Conservation (phyloP, 202 grass and related monocot genomes). For the Schoenoplectus triqueter region DNA sequence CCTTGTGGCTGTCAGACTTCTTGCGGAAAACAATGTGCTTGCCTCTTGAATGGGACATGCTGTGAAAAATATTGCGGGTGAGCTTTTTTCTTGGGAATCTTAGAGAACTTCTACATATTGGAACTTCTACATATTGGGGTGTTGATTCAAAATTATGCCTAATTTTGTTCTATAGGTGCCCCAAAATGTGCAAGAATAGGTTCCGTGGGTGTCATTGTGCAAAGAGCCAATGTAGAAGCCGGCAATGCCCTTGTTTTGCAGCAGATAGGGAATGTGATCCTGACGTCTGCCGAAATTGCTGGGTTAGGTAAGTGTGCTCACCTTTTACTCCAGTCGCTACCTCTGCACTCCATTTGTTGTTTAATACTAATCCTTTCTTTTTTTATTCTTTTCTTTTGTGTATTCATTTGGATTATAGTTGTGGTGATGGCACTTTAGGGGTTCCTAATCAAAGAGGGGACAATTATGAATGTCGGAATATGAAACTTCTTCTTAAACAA, state of each 20-base stretch:
- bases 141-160: background rate
- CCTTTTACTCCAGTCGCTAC: slow-evolving; percentile 33
- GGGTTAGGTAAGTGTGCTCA: slow-evolving; percentile 80
- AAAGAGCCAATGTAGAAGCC: slow-evolving; percentile 94
- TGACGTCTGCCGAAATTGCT: slow-evolving; percentile 97
- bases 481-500: slow-evolving; percentile 97
- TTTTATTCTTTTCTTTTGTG: background rate
- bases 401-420: slow-evolving; percentile 55
- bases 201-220: slow-evolving; percentile 99
- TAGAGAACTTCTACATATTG: background rate
- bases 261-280: slow-evolving; percentile 98
- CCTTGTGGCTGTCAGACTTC: slow-evolving; percentile 93
- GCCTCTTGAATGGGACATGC: slow-evolving; percentile 79
- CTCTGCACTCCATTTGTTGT: background rate
- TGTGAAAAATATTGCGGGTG: slow-evolving; percentile 97
- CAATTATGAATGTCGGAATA: slow-evolving; percentile 98
- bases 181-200: slow-evolving; percentile 98
- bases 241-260: slow-evolving; percentile 98
- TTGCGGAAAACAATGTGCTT: slow-evolving; percentile 95
- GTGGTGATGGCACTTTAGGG: slow-evolving; percentile 94
- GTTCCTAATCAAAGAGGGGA: slow-evolving; percentile 95
- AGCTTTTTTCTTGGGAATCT: slow-evolving; percentile 22
- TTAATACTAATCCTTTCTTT: slow-evolving; percentile 23
- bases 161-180: slow-evolving; percentile 65
- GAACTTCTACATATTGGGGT: background rate